Evolutionary conservation across 129 eudicot species (phyloP), one percentile per base, ranked within the genome.

Genomic region (Scalesia atractyloides): DNA sequence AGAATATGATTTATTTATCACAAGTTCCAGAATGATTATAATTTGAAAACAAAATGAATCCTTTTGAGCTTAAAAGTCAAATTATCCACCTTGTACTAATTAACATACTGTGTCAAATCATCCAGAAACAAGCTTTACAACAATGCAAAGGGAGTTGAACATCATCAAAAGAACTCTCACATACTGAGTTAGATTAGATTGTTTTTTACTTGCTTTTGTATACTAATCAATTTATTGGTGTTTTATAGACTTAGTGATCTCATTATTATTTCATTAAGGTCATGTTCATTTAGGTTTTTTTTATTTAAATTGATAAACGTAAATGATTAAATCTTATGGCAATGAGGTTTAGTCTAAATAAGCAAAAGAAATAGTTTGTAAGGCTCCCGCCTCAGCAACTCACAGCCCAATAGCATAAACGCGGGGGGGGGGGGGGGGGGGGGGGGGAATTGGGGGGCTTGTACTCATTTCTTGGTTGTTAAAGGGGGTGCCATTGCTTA

Each of bases 101-200:
- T 47, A 56, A 67, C 75, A 33, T 63, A 67, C 66, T 41, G 17
- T 34, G 61, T 16, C 44, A 12, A 52, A 68, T 91, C 85, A 91
- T 18, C 96, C 92, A 30, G 96, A 86, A 46, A 91, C 90, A 50
- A 91, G 73, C 69, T 91, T 88, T 54, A 88, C 74, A 72, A 84
- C 79, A 65, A 89, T 86, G 84, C 87, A 84, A 37, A 92, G 85
- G 75, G 90, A 73, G 81, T 92, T 92, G 22, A 89, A 74, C 39
- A 89, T 85, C 18, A 92, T 85, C 43, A 92, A 85, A 37, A 80
- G 63, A 63, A 86, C 94, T 76, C 97, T 56, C 33, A 56, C 8
- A 56, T 56, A 56, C 3, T 56, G 62, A n/a, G n/a, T n/a, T n/a
- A n/a, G n/a, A n/a, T n/a, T n/a, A n/a, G n/a, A n/a, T n/a, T n/a